Evolutionary conservation across 352 stramenopile genomes (phyloP), one percentile per base, ranked within the genome.

Genomic region (Phytophthora hibernalis): DNA sequence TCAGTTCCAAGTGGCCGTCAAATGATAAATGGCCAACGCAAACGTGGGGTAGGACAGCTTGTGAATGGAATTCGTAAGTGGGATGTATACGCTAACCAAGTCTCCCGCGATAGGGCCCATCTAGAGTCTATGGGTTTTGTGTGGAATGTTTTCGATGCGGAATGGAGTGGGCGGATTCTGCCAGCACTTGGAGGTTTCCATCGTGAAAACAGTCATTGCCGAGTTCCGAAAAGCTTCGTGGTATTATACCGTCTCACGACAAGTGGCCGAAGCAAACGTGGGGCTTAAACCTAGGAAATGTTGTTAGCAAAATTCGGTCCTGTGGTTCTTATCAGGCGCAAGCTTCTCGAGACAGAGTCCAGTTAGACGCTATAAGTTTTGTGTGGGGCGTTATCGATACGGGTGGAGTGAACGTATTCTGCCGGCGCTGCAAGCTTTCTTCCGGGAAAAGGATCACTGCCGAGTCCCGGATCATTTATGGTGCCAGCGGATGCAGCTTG

Each of bases 401-500:
- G 13, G 35, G 16, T 58, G 35, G 51, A 61, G 54, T 8, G 54
- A 72, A 16, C 59, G 70, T 22, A 72, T 89, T 40, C n/a, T 87
- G 13, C 76, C 74, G 21, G 54, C 76, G 18, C 44, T 87, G 11
- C 70, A 52, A 59, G 54, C 18, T 2, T 87, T 84, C 44, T 68
- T 72, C 0, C 21, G 53, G 55, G 54, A 3, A n/a, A n/a, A n/a
- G n/a, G n/a, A n/a, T n/a, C 66, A 85, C 50, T 55, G 57, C 0
- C 22, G 52, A 0, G 47, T 89, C 4, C 58, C 69, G 2, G 11
- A 31, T 42, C 35, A 2, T 89, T 86, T 64, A 68, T 82, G 1
- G 74, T 90, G 0, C 78, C 79, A 3, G 20, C 40, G 1, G 54
- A 66, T 5, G 30, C 33, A 7, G 58, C 56, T 12, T 89, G 80